phyloP scores from a whole-genome alignment of 192 early-diverging fungal genomes.

The Coemansia sp. region DNA sequence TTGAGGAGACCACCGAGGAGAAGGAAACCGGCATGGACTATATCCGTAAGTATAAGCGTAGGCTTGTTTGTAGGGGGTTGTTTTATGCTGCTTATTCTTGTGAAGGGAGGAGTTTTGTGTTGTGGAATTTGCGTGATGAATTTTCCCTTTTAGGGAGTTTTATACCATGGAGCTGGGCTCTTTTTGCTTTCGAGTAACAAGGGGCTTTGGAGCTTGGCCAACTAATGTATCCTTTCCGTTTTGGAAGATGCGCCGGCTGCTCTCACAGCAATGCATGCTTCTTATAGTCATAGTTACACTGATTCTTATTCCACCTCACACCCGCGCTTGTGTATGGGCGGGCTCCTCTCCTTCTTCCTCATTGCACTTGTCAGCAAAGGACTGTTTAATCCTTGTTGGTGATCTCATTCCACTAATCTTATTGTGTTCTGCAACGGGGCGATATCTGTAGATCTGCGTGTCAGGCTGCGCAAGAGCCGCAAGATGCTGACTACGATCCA shows the following conservation, averaged over 20 bases:
- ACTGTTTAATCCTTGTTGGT: constrained; percentile 1
- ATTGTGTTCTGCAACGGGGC: background rate
- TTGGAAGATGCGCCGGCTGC: constrained; percentile 19
- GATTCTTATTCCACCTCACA: constrained; percentile 21
- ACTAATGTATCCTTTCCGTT: constrained; percentile 16
- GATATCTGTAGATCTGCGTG: constrained; percentile 81
- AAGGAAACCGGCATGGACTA: constrained; percentile 37
- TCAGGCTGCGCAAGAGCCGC: constrained; percentile 95
- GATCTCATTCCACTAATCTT: background rate
- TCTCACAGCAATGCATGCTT: constrained; percentile 39
- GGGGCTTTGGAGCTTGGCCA: constrained; percentile 3
- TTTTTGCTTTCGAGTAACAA: constrained; percentile 8
- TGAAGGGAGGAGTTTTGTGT: background rate
- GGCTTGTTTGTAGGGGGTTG: too few relatives aligned
- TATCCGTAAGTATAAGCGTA: constrained; percentile 57
- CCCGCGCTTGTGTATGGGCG: too few relatives aligned
- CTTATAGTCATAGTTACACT: constrained; percentile 64
- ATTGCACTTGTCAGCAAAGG: background rate
- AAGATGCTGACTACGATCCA: constrained; percentile 96
- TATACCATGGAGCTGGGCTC: background rate
- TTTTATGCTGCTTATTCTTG: constrained; percentile 1
- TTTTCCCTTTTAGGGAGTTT: constrained; percentile 1
- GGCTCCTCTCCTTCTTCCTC: too few relatives aligned
- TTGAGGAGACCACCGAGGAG: constrained; percentile 57
- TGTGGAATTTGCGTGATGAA: constrained; percentile 1